phyloP scores from a whole-genome alignment of 2,329 filamentous ascomycete genomes.

The Botrytis elliptica region DNA sequence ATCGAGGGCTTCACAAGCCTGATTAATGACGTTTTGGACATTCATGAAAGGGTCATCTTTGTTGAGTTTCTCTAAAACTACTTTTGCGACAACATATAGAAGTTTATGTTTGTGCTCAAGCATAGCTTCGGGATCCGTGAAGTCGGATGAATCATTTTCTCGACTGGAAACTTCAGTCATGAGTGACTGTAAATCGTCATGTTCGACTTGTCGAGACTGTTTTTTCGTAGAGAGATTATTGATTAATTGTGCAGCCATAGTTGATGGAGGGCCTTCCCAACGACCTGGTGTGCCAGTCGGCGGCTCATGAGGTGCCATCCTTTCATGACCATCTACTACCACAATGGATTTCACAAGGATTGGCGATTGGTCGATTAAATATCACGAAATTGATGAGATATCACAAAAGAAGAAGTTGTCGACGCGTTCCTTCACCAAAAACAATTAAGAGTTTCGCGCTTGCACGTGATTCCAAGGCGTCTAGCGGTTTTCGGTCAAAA shows the following conservation, averaged over 20 bases:
- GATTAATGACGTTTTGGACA: slow-evolving; percentile 53
- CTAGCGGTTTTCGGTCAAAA: background rate
- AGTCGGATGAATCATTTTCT: slow-evolving; percentile 53
- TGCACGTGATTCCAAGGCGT: background rate
- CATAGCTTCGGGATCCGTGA: slow-evolving; percentile 58
- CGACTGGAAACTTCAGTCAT: slow-evolving; percentile 58
- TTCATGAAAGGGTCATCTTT: slow-evolving; percentile 66
- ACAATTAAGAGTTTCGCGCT: background rate
- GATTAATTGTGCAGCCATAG: slow-evolving; percentile 83
- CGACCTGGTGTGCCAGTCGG: slow-evolving; percentile 16
- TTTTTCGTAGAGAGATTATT: slow-evolving; percentile 70
- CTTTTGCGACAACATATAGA: slow-evolving; percentile 78
- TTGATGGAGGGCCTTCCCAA: slow-evolving; percentile 62
- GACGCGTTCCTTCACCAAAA: slow-evolving; percentile 11
- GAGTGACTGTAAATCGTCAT: slow-evolving; percentile 72
- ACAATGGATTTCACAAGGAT: background rate
- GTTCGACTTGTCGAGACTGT: slow-evolving; percentile 62
- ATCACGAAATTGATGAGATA: background rate
- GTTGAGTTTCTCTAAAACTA: slow-evolving; percentile 69
- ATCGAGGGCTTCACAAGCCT: slow-evolving; percentile 70
- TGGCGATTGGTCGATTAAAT: background rate
- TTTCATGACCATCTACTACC: slow-evolving; percentile 28
- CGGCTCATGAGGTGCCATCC: slow-evolving; percentile 30
- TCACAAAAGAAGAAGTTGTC: background rate
- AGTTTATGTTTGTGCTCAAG: slow-evolving; percentile 79